Base-by-base conservation (phyloP, 352 stramenopile species). In the Globisporangium acanthophoron region DNA sequence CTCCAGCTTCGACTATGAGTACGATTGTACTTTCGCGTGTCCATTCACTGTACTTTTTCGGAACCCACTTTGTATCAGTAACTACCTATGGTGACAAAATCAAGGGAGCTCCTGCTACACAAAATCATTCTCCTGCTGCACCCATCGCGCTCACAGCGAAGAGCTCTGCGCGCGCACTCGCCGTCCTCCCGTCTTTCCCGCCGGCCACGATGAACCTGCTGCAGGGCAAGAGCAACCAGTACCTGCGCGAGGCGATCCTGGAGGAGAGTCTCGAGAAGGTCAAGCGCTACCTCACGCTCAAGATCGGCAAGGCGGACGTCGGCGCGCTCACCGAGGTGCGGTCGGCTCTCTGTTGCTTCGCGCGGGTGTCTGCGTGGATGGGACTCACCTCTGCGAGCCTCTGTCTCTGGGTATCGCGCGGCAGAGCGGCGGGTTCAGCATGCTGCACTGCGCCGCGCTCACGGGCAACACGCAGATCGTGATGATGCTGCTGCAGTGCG, bases 141-240 rank as follows among this genome's bases (percentile, higher is more conserved):
- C 31, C 31, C 31, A 35, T 35, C 31, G 31, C 31, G 31, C 31
- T 35, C 31, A 35, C 24, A 37, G 33, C 33, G 6, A 37, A 37
- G 33, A 37, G 33, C 33, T 37, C 33, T 11, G 35, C 8, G 5
- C 31, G 31, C 31, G 31, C 31, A 35, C 31, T 35, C 45, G 46
- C 46, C 12, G 27, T 20, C 9, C 13, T 24, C 12, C 33, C 12
- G 20, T 20, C 35, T 1, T 33, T 9, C 12, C 18, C n/a, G 7
- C 29, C 31, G 18, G 16, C n/a, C 24, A 37, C 33, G 33, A 91
- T 93, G 83, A 93, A 93, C 60, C 62, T 93, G 54, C 73, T 93
- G 64, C 80, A 93, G 63, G 78, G 78, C 56, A 93, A 91, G 75
- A 93, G 81, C 66, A 93, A 93, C 62, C 81, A 91, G 67, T 91